These are phyloP conservation scores for Zostera marina DNA, from an alignment of 116 monocot species.

Conservation along the genomic window DNA sequence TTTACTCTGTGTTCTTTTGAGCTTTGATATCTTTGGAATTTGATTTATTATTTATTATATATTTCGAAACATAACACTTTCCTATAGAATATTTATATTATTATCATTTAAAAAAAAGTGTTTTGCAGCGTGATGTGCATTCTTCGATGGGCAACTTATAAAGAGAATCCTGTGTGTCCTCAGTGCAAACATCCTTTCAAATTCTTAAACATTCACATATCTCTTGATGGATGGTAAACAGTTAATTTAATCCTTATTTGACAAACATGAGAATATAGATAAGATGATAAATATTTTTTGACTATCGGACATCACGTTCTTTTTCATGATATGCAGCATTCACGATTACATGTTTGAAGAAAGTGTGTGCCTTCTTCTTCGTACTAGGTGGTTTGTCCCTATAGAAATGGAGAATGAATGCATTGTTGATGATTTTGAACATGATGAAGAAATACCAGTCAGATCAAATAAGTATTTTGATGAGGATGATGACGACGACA, in stretches of 20 bases:
- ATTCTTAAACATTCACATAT: constrained; percentile 50
- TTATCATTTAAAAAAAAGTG: background rate
- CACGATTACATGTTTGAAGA: constrained; percentile 89
- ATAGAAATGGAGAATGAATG: constrained; percentile 15
- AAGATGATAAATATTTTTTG: too few relatives aligned
- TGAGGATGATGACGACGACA: constrained; percentile 30
- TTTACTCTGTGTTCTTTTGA: too few relatives aligned
- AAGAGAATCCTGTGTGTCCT: constrained; percentile 46
- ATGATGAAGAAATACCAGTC: constrained; percentile 22
- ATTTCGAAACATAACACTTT: too few relatives aligned
- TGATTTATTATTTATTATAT: too few relatives aligned
- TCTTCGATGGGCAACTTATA: constrained; percentile 77
- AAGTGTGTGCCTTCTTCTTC: constrained; percentile 76
- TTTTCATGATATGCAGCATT: constrained; percentile 37
- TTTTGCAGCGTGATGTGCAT: constrained; percentile 71
- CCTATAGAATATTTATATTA: background rate
- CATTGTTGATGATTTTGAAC: constrained; percentile 1
- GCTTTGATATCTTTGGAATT: too few relatives aligned
- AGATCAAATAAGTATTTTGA: constrained; percentile 9
- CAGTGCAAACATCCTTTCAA: constrained; percentile 84
- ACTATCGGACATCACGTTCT: background rate
- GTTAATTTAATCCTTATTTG: background rate
- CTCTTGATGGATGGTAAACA: constrained; percentile 78
- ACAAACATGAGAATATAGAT: too few relatives aligned
- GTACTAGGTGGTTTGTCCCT: constrained; percentile 84